Percentiles rank a stretch among this genome's conserved stretches.
Evolutionary conservation across 2,329 filamentous ascomycete genomes (phyloP).

Genomic region (Chalaropsis thielavioides): DNA sequence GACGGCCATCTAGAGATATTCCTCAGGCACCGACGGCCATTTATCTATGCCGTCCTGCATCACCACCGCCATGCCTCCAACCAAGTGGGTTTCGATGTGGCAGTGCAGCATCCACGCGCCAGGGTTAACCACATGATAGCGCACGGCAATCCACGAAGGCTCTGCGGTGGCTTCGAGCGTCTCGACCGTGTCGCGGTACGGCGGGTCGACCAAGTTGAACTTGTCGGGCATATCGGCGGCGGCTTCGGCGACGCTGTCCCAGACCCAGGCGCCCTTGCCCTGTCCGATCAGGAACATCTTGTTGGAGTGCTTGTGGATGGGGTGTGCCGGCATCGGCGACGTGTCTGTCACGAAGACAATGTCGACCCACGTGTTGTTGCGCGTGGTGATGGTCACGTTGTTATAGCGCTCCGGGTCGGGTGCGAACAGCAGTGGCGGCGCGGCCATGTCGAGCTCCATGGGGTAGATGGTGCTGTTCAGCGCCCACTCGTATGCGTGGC

Average conservation of each 20-base stretch:
- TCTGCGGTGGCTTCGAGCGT: slow-evolving; percentile 15
- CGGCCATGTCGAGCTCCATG: slow-evolving; percentile 24
- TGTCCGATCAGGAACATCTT: slow-evolving; percentile 44
- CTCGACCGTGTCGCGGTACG: slow-evolving; percentile 32
- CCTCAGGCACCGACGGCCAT: slow-evolving; percentile 29
- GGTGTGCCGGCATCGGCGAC: slow-evolving; percentile 37
- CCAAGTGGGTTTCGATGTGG: slow-evolving; percentile 39
- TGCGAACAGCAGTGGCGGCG: slow-evolving; percentile 33
- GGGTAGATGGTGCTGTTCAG: slow-evolving; percentile 34
- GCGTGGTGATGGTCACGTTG: slow-evolving; percentile 36
- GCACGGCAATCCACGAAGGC: slow-evolving; percentile 33
- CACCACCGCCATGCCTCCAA: slow-evolving; percentile 40
- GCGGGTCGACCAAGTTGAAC: slow-evolving; percentile 45
- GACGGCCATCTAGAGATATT: slow-evolving; percentile 23
- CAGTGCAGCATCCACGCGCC: slow-evolving; percentile 43
- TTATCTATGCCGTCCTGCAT: slow-evolving; percentile 35
- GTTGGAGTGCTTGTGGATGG: slow-evolving; percentile 50
- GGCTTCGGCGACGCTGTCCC: slow-evolving; percentile 39
- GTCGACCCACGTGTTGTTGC: slow-evolving; percentile 39
- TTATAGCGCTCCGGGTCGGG: slow-evolving; percentile 23
- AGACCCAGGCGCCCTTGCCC: slow-evolving; percentile 37
- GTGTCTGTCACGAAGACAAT: slow-evolving; percentile 34
- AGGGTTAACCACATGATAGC: slow-evolving; percentile 39
- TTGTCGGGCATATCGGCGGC: slow-evolving; percentile 29
- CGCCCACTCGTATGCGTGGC: slow-evolving; percentile 38